A percentile compares a stretch with the other conserved stretches of the same genome.
These are phyloP conservation scores for Nicotiana tabacum DNA, from an alignment of 257 asterid genomes.

Conservation along the genomic window DNA sequence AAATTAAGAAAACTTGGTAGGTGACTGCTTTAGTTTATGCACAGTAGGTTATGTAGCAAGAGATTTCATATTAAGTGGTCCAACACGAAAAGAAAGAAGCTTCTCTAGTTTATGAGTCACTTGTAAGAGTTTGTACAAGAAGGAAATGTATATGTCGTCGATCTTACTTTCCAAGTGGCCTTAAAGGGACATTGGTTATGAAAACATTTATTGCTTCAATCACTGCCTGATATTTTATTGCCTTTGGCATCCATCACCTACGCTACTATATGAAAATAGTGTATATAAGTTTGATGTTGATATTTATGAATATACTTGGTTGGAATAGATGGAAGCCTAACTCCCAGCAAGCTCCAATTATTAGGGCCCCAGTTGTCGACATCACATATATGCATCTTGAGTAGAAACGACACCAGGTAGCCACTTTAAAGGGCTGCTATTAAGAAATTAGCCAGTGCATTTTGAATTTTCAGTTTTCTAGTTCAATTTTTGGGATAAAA, in stretches of 20 bases:
- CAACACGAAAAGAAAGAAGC: background rate
- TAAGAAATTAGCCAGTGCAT: no score
- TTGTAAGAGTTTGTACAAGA: background rate
- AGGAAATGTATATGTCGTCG: background rate
- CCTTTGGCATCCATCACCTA: background rate
- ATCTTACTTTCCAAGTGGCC: background rate
- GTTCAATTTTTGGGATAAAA: no score
- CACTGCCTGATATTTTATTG: background rate
- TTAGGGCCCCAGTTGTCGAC: slow-evolving; percentile 1
- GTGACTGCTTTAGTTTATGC: no score
- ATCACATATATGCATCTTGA: background rate
- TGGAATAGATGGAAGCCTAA: slow-evolving; percentile 7
- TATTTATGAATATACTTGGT: background rate
- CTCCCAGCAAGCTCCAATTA: slow-evolving; percentile 9
- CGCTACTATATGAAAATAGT: background rate
- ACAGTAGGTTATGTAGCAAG: no score
- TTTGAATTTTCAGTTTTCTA: no score
- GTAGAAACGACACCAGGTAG: no score
- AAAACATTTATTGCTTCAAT: background rate
- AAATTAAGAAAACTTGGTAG: no score
- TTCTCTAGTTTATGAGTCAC: background rate
- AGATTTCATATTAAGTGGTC: background rate
- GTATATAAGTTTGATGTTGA: background rate
- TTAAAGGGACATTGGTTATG: background rate
- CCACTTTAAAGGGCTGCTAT: no score